These are phyloP conservation scores for Akebia trifoliata DNA, from an alignment of 164 flowering plant genomes.

Conservation along the genomic window DNA sequence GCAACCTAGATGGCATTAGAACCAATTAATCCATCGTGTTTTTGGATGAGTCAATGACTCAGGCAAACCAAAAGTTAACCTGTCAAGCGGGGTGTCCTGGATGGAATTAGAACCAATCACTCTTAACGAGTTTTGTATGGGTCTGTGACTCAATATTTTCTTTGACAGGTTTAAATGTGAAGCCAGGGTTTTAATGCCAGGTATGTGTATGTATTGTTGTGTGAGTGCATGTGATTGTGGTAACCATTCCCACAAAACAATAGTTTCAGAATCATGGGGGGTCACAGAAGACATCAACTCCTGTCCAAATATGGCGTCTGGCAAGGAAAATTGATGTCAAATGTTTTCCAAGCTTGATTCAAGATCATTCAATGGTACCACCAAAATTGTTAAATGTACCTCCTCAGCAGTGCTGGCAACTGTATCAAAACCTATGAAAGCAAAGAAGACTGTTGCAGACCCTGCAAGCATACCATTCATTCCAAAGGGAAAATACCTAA, in stretches of 20 bases:
- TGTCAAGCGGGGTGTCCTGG: too few species aligned
- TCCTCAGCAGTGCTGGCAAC: constrained; percentile 99
- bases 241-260: too few species aligned
- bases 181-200: too few species aligned
- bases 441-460: constrained; percentile 95
- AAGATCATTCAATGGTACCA: neutral
- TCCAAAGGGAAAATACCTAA: constrained; percentile 85
- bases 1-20: neutral
- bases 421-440: constrained; percentile 93
- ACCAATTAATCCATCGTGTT: neutral
- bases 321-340: neutral
- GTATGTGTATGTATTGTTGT: too few species aligned
- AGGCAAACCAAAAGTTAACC: neutral
- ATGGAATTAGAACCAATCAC: too few species aligned
- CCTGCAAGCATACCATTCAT: constrained; percentile 97
- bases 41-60: neutral
- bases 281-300: neutral
- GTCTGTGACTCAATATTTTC: too few species aligned
- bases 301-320: neutral
- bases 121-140: too few species aligned
- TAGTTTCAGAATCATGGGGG: too few species aligned
- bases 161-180: too few species aligned
- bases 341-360: neutral
- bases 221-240: too few species aligned
- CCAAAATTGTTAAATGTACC: constrained; percentile 29